These are phyloP conservation scores for Voacanga thouarsii DNA, from an alignment of 257 asterid genomes.

Conservation along the genomic window DNA sequence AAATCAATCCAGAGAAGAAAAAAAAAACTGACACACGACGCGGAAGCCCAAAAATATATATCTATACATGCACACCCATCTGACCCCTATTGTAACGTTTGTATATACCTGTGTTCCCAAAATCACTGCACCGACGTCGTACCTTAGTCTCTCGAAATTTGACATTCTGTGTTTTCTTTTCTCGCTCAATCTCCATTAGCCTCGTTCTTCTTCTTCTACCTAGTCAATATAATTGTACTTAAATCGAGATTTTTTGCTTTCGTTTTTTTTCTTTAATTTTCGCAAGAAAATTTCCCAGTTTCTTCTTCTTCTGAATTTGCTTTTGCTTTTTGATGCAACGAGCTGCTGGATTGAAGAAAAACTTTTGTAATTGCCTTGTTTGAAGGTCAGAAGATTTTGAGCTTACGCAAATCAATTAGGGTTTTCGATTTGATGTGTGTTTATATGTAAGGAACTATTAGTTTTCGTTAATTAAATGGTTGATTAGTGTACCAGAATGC, in stretches of 20 bases:
- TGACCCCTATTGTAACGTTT: neutral
- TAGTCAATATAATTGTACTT: neutral
- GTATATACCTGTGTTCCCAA: neutral
- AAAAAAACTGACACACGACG: neutral
- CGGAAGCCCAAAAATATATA: no score
- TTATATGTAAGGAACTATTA: no score
- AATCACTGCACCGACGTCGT: conserved; percentile 19
- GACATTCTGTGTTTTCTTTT: neutral
- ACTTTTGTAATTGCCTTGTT: conserved; percentile 7
- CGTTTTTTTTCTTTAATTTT: neutral
- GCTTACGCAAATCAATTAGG: conserved; percentile 2
- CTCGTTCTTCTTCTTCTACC: conserved; percentile 1
- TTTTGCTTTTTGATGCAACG: conserved; percentile 6
- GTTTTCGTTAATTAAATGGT: neutral
- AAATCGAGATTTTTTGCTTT: neutral
- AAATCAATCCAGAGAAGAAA: no score
- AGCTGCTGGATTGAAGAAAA: conserved; percentile 9
- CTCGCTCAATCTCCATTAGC: conserved; percentile 13
- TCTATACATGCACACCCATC: neutral
- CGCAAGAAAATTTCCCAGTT: neutral
- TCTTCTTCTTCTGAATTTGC: conserved; percentile 5
- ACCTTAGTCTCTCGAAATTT: neutral
- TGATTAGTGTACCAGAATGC: conserved; percentile 23
- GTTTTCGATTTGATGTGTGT: conserved; percentile 5
- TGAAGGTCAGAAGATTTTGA: conserved; percentile 16